Evolutionary conservation across 441 rosid genomes (phyloP), one percentile per base, ranked within the genome.

Genomic region (Corymbia citriodora): DNA sequence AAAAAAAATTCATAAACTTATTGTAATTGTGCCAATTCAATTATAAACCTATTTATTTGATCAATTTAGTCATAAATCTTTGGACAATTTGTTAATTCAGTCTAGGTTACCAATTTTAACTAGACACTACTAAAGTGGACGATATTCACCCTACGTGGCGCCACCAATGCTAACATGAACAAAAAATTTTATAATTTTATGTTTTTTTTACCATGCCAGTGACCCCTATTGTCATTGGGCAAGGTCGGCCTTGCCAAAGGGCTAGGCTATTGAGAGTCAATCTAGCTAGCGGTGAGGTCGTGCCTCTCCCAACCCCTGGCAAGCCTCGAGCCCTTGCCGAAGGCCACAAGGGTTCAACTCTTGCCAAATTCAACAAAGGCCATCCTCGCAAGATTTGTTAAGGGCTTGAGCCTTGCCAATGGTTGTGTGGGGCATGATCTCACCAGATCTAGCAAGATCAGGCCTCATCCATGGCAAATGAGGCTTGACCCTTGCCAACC

Each of bases 251-350:
- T 57, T 57, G 13, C 29, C 25, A 57, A 13, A 21, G 25, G 10
- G 63, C 29, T 57, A 57, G 25, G 63, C 63, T 4, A 0, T 27
- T 23, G 63, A 57, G 23, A 6, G 29, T 10, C 63, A 57, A 4
- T 29, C 25, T 57, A 0, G 3, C 29, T 57, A 57, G 6, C 29
- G 1, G 6, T 57, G 63, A 23, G 2, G 63, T 10, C 2, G 0
- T 57, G 29, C 63, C 63, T 57, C 29, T 57, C 29, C 29, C 25
- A 57, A 13, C 63, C 63, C 29, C 9, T 57, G 63, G 63, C 12
- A 9, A 1, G 63, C 6, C 63, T 57, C 0, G 3, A 57, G 29
- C 63, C 29, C 29, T 23, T 23, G 25, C 4, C 1, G 9, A 2
- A 57, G 13, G 29, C 29, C 0, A 4, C 1, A 57, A 57, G 25